A percentile compares a stretch with the other conserved stretches of the same genome.
Evolutionary conservation across 2,329 filamentous ascomycete genomes (phyloP).

Genomic region (Penicillium sp.): DNA sequence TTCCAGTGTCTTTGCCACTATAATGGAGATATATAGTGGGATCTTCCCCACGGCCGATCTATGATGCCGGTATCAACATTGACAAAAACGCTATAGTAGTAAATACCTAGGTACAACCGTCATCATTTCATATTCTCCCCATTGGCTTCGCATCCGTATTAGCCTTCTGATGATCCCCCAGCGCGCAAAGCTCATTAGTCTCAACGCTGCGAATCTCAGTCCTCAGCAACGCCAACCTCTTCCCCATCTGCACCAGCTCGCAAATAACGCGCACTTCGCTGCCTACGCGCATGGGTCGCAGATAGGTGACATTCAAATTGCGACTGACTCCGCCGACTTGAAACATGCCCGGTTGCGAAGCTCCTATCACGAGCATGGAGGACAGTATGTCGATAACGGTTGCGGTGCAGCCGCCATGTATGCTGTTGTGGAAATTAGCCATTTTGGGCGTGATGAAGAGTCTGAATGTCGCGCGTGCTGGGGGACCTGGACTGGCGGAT

Average conservation of each 20-base stretch:
- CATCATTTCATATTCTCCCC: slow-evolving; percentile 22
- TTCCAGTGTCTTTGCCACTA: not conserved
- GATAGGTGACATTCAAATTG: slow-evolving; percentile 63
- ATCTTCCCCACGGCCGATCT: not conserved
- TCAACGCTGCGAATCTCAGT: slow-evolving; percentile 53
- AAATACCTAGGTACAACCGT: not conserved
- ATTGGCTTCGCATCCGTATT: slow-evolving; percentile 51
- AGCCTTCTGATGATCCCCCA: slow-evolving; percentile 63
- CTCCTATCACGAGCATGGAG: slow-evolving; percentile 53
- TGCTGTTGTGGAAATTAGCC: slow-evolving; percentile 85
- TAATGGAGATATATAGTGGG: not conserved
- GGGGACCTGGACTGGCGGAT: slow-evolving; percentile 32
- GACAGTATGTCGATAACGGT: slow-evolving; percentile 67
- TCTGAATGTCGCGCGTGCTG: slow-evolving; percentile 30
- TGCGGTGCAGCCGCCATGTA: slow-evolving; percentile 76
- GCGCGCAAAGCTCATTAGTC: slow-evolving; percentile 52
- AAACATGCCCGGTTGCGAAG: slow-evolving; percentile 60
- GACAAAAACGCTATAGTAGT: not conserved
- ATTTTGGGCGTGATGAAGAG: slow-evolving; percentile 73
- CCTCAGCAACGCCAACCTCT: slow-evolving; percentile 50
- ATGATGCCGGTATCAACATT: not conserved
- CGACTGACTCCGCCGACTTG: slow-evolving; percentile 60
- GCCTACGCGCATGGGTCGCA: slow-evolving; percentile 57
- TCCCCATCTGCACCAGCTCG: slow-evolving; percentile 57
- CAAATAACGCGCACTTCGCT: slow-evolving; percentile 52